Evolutionary conservation across 2,329 filamentous ascomycete species (phyloP).

Genomic region (Exserohilum turcica): DNA sequence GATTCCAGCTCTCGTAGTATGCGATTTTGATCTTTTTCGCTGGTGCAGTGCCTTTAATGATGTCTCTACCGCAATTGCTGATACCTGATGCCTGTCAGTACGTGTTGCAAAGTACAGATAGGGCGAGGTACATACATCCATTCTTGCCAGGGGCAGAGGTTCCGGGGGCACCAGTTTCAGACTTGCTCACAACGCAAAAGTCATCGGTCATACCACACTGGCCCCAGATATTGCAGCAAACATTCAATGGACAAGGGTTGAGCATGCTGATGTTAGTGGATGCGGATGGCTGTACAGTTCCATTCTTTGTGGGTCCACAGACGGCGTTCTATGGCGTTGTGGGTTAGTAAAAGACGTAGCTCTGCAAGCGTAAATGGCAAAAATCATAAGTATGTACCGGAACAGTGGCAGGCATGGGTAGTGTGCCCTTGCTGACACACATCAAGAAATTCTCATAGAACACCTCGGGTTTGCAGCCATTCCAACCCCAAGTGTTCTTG

Average conservation of each 20-base stretch:
- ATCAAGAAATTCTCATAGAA: constrained; percentile 9
- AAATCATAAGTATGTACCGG: neutral
- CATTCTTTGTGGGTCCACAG: constrained; percentile 55
- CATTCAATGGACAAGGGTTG: constrained; percentile 27
- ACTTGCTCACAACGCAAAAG: constrained; percentile 15
- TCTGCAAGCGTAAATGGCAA: neutral
- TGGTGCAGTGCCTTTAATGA: too few species aligned
- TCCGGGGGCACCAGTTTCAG: constrained; percentile 10
- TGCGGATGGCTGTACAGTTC: constrained; percentile 42
- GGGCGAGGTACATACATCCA: too few species aligned
- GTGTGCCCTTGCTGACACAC: constrained; percentile 14
- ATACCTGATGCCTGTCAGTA: too few species aligned
- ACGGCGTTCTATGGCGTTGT: constrained; percentile 34
- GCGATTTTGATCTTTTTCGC: too few species aligned
- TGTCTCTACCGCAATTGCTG: constrained; percentile 22
- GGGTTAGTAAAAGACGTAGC: too few species aligned
- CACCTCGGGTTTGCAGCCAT: constrained; percentile 18
- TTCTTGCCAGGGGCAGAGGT: constrained; percentile 12
- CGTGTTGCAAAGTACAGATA: too few species aligned
- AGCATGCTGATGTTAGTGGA: constrained; percentile 33
- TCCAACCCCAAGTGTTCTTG: constrained; percentile 23
- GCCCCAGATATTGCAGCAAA: constrained; percentile 28
- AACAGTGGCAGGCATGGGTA: constrained; percentile 29
- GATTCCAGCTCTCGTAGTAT: too few species aligned
- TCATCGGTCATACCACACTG: constrained; percentile 21